A percentile compares a stretch with the other conserved stretches of the same genome.
Conservation (phyloP, 441 rosid species). For the Biscutella auriculata region DNA sequence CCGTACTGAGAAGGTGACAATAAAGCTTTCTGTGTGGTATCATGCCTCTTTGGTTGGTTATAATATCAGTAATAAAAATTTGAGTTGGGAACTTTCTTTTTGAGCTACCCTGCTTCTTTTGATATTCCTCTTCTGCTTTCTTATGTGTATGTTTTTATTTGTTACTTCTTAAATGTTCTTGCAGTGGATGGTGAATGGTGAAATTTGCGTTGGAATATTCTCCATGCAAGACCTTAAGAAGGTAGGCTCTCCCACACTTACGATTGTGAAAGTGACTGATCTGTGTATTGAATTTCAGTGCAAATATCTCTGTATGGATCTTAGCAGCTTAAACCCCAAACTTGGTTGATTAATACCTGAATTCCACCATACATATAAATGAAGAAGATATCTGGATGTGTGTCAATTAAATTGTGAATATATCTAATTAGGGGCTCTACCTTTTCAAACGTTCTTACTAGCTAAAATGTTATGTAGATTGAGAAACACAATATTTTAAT, state of each 20-base stretch:
- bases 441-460: neutral
- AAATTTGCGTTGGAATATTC: slow-evolving; percentile 93
- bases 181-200: slow-evolving; percentile 99
- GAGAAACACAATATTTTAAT: neutral
- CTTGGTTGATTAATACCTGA: neutral
- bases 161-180: slow-evolving; percentile 17
- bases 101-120: neutral
- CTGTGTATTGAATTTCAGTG: neutral
- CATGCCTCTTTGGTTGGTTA: neutral
- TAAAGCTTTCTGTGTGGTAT: neutral
- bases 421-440: neutral
- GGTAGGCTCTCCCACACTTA: slow-evolving; percentile 34
- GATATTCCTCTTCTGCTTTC: neutral
- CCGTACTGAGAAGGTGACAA: slow-evolving; percentile 86
- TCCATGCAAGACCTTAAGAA: slow-evolving; percentile 75
- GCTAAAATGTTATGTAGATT: neutral
- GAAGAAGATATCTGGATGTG: neutral
- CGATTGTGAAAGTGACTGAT: neutral
- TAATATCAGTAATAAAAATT: neutral
- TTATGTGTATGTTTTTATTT: slow-evolving; percentile 9
- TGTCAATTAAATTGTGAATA: neutral
- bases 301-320: neutral
- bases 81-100: neutral
- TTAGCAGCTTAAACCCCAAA: slow-evolving; percentile 1
- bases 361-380: neutral